A percentile compares a stretch with the other conserved stretches of the same genome.
Conservation (phyloP, 176 grass and related monocot genomes). For the Aegilops longissima region DNA sequence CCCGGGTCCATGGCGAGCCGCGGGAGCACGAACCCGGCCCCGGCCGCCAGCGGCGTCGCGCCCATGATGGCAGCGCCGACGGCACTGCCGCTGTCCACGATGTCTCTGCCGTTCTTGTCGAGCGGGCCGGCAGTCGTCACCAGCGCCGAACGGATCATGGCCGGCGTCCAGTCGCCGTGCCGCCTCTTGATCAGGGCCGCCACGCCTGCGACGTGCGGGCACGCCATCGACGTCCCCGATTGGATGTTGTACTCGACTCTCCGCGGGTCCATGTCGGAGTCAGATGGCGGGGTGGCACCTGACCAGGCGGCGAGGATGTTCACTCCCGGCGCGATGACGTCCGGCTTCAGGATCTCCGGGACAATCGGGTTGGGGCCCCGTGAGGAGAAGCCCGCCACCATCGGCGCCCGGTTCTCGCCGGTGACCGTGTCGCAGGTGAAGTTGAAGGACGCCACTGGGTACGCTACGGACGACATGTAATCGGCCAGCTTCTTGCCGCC, state of each 20-base stretch:
- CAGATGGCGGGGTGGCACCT: neutral
- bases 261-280: neutral
- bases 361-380: conserved; percentile 2
- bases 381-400: conserved; percentile 33
- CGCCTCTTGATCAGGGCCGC: neutral
- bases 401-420: conserved; percentile 34
- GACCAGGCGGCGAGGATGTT: neutral
- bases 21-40: neutral
- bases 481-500: neutral
- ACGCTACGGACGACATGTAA: neutral
- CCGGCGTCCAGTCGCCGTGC: conserved; percentile 29
- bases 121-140: conserved; percentile 47
- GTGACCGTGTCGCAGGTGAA: conserved; percentile 2
- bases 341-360: neutral
- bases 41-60: neutral
- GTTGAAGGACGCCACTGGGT: conserved; percentile 9
- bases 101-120: conserved; percentile 30
- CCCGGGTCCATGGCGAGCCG: neutral
- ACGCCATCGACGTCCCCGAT: too few species aligned
- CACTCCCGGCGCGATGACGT: neutral
- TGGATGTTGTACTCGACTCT: neutral
- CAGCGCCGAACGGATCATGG: conserved; percentile 55
- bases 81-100: neutral
- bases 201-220: too few species aligned
- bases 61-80: neutral